A percentile compares a stretch with the other conserved stretches of the same genome.
Evolutionary conservation across 75 land plant species (phyloP).

Genomic region (Pinus taeda): DNA sequence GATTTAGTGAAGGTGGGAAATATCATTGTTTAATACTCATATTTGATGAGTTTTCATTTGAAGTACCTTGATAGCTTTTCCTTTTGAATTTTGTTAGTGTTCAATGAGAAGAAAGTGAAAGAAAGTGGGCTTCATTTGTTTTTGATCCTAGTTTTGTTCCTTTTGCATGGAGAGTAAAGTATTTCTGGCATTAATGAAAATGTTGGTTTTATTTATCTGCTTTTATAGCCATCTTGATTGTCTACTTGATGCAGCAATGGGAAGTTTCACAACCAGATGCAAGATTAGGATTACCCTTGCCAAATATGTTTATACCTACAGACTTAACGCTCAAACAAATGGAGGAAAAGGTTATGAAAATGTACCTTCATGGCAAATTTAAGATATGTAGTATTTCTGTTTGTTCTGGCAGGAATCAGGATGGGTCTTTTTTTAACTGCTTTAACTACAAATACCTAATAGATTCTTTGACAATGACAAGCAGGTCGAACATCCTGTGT

Average conservation of each 20-base stretch:
- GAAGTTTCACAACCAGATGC: slow-evolving; percentile 43
- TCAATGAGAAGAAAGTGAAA: neutral
- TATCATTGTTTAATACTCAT: neutral
- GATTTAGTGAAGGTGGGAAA: slow-evolving; percentile 60
- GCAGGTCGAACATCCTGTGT: slow-evolving; percentile 59
- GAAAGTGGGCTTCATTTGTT: neutral
- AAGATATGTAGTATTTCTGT: neutral
- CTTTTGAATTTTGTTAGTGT: neutral
- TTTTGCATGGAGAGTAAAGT: neutral
- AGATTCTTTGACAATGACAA: slow-evolving; percentile 1
- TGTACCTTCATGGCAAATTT: neutral
- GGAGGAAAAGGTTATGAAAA: slow-evolving; percentile 39
- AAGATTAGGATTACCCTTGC: slow-evolving; percentile 69
- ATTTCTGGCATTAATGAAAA: neutral
- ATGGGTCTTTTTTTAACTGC: too few relatives aligned
- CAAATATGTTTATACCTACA: slow-evolving; percentile 85
- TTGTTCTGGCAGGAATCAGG: neutral
- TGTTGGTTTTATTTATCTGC: neutral
- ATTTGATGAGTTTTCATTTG: neutral
- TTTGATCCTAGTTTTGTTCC: neutral
- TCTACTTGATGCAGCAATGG: slow-evolving; percentile 67
- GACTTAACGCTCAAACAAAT: slow-evolving; percentile 62
- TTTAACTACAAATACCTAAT: neutral
- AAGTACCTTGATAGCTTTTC: neutral
- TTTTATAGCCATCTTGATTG: neutral